phyloP scores from a whole-genome alignment of 2,329 filamentous ascomycete genomes.

The Fusarium goolgardi region DNA sequence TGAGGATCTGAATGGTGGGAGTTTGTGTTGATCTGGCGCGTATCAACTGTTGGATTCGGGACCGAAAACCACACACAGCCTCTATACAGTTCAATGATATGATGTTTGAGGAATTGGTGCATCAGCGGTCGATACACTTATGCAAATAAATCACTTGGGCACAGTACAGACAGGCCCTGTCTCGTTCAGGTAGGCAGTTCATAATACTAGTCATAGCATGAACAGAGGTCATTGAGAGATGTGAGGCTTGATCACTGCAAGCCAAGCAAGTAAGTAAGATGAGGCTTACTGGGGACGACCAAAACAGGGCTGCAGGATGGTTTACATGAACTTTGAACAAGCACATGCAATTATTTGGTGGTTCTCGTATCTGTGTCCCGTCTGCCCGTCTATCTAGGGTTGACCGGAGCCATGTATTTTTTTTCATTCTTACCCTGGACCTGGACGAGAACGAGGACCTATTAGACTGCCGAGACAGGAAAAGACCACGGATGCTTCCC shows the following conservation, averaged over 20 bases:
- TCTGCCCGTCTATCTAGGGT: neutral
- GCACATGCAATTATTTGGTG: neutral
- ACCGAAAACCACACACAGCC: neutral
- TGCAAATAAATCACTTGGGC: neutral
- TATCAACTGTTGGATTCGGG: neutral
- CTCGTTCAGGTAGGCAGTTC: neutral
- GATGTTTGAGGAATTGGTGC: neutral
- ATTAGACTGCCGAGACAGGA: conserved; percentile 12
- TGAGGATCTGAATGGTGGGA: conserved; percentile 1
- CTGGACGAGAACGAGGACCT: neutral
- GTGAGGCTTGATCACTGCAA: neutral
- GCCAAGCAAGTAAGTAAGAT: conserved; percentile 11
- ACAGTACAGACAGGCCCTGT: neutral
- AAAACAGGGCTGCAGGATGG: conserved; percentile 24
- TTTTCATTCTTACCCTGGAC: conserved; percentile 18
- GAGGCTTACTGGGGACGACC: neutral
- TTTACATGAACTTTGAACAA: conserved; percentile 9
- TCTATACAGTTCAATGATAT: neutral
- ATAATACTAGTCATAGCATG: neutral
- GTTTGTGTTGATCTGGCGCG: conserved; percentile 10
- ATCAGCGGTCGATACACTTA: neutral
- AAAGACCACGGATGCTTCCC: conserved; percentile 38
- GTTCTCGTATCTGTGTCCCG: neutral
- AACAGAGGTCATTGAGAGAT: neutral
- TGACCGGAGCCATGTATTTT: neutral